Base-by-base conservation (phyloP, 768 basidiomycete species). In the button mushroom (Agaricus bisporus) region DNA sequence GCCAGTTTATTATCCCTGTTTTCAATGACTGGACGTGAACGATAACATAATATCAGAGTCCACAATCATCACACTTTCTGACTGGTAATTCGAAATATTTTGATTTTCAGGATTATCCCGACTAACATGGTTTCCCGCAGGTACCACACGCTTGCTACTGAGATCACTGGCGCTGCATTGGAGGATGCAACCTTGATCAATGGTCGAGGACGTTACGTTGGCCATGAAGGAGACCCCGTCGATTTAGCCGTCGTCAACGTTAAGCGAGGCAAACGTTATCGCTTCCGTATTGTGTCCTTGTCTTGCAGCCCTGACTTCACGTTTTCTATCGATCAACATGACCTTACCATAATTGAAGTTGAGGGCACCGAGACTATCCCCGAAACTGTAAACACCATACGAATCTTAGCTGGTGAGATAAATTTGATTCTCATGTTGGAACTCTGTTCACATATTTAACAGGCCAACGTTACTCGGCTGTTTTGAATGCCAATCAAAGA, bases 251-350 rank as follows among this genome's bases (percentile, higher is more conserved):
- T 72, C 29, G 64, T 72, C 43, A 68, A 66, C 22, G 73, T 76
- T 35, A 45, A 61, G 15, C 51, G 41, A 2, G 66, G 67, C 5
- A 67, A 64, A 45, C 66, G 68, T 37, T 77, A 67, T 37, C 61
- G 66, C 7, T 56, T 66, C 55, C 58, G 64, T 2, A 32, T 66
- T 11, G 39, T 66, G 18, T 62, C 61, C 18, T 57, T 57, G 1
- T 61, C 63, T n/a, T 65, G 62, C 54, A 55, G 59, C 12, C 73
- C 60, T 65, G 68, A 68, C 54, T 73, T 68, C 58, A 58, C 55
- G 1, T 73, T 80, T 64, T 73, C 70, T 5, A 77, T 80, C 54
- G 74, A 77, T 42, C 61, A 63, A 2, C 78, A 80, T 58, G 60
- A 61, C 9, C 58, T 79, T 54, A 62, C 53, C 15, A 66, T 78